These are phyloP conservation scores for Sporothrix dimorphospora DNA, from an alignment of 2,329 filamentous ascomycete genomes.

Conservation along the genomic window DNA sequence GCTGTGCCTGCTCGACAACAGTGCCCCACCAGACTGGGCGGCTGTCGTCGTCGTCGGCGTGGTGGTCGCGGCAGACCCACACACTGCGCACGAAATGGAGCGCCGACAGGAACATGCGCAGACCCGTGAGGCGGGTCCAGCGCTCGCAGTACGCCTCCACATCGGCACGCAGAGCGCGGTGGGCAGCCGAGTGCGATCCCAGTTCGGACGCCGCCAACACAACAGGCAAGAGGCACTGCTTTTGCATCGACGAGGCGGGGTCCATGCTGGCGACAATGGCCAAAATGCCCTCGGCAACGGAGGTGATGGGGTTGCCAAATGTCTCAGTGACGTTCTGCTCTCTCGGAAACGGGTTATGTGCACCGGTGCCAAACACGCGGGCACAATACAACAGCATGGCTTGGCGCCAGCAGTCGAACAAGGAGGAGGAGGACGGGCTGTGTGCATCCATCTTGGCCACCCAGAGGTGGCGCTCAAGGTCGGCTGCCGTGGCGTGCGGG, in stretches of 20 bases:
- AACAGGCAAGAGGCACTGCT: slow-evolving; percentile 12
- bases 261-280: background rate
- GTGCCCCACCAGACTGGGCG: background rate
- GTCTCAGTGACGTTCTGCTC: no score
- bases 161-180: background rate
- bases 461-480: background rate
- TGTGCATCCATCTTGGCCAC: background rate
- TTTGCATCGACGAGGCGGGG: slow-evolving; percentile 7
- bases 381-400: background rate
- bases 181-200: background rate
- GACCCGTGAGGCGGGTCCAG: background rate
- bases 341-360: background rate
- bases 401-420: background rate
- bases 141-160: slow-evolving; percentile 2
- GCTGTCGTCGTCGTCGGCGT: background rate
- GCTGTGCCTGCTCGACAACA: background rate
- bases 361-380: background rate
- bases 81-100: background rate
- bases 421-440: background rate
- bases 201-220: background rate
- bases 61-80: background rate
- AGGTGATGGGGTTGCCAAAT: background rate
- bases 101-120: background rate
- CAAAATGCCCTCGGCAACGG: slow-evolving; percentile 16
- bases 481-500: background rate